phyloP scores from a whole-genome alignment of 352 stramenopile genomes.

The Phytopythium kandeliae region DNA sequence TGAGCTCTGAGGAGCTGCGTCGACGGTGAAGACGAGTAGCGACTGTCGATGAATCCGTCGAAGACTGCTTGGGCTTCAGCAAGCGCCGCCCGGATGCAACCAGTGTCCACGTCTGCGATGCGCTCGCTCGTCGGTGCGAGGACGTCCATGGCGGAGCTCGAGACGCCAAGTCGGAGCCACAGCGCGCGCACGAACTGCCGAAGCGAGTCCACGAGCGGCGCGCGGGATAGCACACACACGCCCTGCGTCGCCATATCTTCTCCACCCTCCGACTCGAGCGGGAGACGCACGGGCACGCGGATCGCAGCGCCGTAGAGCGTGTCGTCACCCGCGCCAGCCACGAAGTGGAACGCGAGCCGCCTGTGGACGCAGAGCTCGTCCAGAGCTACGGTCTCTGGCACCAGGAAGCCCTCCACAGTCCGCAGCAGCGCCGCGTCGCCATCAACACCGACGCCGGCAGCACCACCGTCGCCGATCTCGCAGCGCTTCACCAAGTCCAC shows the following conservation, averaged over 20 bases:
- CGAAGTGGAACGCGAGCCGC: slow-evolving; percentile 47
- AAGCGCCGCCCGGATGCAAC: neutral
- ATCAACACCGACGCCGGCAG: too few species aligned
- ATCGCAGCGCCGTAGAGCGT: slow-evolving; percentile 38
- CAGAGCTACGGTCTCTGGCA: slow-evolving; percentile 7
- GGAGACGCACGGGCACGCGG: slow-evolving; percentile 13
- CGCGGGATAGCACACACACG: slow-evolving; percentile 50
- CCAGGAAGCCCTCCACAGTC: slow-evolving; percentile 37
- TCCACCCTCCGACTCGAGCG: too few species aligned
- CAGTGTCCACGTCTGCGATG: neutral
- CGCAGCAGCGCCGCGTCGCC: slow-evolving; percentile 12
- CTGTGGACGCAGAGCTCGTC: slow-evolving; percentile 8
- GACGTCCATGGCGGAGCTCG: neutral
- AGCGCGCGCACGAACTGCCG: slow-evolving; percentile 28
- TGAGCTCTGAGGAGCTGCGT: neutral
- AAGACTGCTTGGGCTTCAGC: neutral
- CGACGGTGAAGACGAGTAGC: neutral
- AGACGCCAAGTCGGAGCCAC: slow-evolving; percentile 2
- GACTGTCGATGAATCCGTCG: neutral
- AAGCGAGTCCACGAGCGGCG: slow-evolving; percentile 43
- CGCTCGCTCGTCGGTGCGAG: neutral
- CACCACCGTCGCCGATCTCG: too few species aligned
- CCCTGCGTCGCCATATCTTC: slow-evolving; percentile 13
- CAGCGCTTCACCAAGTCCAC: neutral
- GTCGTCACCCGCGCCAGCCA: slow-evolving; percentile 27